A percentile compares a stretch with the other conserved stretches of the same genome.
phyloP scores from a whole-genome alignment of 768 basidiomycete species.

The Antrodiella citrinella region DNA sequence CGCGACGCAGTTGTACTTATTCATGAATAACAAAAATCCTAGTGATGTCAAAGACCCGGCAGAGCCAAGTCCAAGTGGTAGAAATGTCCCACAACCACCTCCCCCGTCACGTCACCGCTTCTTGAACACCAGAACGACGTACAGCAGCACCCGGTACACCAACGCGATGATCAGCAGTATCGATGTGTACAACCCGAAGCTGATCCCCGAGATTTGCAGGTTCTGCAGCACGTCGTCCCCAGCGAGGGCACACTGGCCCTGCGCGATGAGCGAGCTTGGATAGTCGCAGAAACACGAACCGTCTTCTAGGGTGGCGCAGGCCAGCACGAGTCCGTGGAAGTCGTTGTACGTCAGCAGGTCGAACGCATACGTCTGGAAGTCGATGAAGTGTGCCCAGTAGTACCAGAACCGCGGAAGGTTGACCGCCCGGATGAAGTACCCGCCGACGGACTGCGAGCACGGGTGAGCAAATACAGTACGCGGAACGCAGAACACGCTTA shows the following conservation, averaged over 20 bases:
- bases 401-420: slow-evolving; percentile 53
- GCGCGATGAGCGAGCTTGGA: slow-evolving; percentile 32
- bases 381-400: slow-evolving; percentile 48
- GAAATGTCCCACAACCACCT: no score
- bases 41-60: no score
- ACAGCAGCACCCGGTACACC: slow-evolving; percentile 35
- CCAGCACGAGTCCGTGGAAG: slow-evolving; percentile 37
- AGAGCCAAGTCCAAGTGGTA: no score
- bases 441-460: slow-evolving; percentile 7
- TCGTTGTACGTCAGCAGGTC: slow-evolving; percentile 33
- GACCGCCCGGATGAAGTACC: slow-evolving; percentile 40
- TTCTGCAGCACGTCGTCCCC: slow-evolving; percentile 43
- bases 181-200: slow-evolving; percentile 36
- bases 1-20: no score
- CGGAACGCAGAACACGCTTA: slow-evolving; percentile 27
- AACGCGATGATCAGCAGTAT: slow-evolving; percentile 39
- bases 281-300: slow-evolving; percentile 41
- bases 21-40: no score
- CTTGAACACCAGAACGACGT: slow-evolving; percentile 14
- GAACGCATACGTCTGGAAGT: slow-evolving; percentile 26
- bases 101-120: no score
- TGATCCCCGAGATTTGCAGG: slow-evolving; percentile 37
- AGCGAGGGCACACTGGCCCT: slow-evolving; percentile 35
- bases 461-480: not conserved
- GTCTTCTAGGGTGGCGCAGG: slow-evolving; percentile 28